Conservation (phyloP, 139 green algal species). For the Picochlorum sp. region DNA sequence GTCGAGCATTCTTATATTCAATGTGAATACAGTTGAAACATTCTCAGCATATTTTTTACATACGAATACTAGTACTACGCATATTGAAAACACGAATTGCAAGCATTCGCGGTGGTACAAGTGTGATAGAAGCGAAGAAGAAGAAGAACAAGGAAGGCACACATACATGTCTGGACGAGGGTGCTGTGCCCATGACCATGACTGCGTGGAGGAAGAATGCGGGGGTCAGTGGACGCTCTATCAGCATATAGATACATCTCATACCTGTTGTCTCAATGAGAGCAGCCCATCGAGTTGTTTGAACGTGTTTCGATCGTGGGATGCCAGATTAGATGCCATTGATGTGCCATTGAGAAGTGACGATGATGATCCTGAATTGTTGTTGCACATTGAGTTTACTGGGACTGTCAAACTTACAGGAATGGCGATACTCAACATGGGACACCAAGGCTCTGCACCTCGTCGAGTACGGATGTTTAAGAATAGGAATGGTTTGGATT, state of each 20-base stretch:
- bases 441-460: slow-evolving; percentile 26
- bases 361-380: slow-evolving; percentile 79
- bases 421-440: slow-evolving; percentile 57
- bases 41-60: no score
- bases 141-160: no score
- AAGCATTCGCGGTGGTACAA: no score
- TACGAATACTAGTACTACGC: no score
- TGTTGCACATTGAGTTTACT: slow-evolving; percentile 80
- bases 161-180: slow-evolving; percentile 2
- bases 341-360: slow-evolving; percentile 48
- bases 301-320: slow-evolving; percentile 63
- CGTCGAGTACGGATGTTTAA: slow-evolving; percentile 53
- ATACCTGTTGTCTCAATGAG: slow-evolving; percentile 79
- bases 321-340: slow-evolving; percentile 39
- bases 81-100: no score
- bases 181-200: slow-evolving; percentile 79
- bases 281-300: slow-evolving; percentile 37
- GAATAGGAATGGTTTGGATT: slow-evolving; percentile 85
- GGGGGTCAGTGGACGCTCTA: slow-evolving; percentile 68
- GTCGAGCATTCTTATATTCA: no score
- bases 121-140: no score
- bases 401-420: slow-evolving; percentile 77
- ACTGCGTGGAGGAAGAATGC: slow-evolving; percentile 74
- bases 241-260: slow-evolving; percentile 64
- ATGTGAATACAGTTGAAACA: no score